Conservation (phyloP, 23 red algal species). For the Pyropia haitanensis region DNA sequence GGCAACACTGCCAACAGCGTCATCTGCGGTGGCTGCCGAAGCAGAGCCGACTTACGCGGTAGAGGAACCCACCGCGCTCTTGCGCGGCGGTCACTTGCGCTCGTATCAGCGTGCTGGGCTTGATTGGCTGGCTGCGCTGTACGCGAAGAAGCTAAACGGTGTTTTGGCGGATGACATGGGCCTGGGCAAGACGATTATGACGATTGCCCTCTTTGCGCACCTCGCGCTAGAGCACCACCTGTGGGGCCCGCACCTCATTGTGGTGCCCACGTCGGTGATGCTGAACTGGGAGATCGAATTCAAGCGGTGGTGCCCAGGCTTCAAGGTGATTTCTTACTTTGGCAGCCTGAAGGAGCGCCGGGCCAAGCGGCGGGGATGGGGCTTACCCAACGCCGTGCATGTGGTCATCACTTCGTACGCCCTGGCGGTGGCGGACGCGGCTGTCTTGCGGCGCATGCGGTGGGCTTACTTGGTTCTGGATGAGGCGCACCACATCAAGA, state of each 20-base stretch:
- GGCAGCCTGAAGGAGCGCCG: slow-evolving; percentile 62
- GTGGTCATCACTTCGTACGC: slow-evolving; percentile 87
- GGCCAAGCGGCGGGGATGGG: slow-evolving; percentile 72
- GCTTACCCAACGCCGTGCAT: slow-evolving; percentile 66
- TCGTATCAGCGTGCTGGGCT: slow-evolving; percentile 75
- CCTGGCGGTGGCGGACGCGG: slow-evolving; percentile 67
- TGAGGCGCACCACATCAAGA: slow-evolving; percentile 98
- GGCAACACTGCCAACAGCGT: background rate
- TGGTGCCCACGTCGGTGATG: slow-evolving; percentile 92
- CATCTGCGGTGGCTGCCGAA: background rate
- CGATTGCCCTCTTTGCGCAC: slow-evolving; percentile 81
- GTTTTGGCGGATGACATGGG: slow-evolving; percentile 99
- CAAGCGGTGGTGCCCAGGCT: slow-evolving; percentile 80
- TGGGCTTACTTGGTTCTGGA: slow-evolving; percentile 96
- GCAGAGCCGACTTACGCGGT: background rate
- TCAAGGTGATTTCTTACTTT: slow-evolving; percentile 83
- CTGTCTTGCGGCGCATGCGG: slow-evolving; percentile 49
- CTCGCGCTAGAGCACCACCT: slow-evolving; percentile 59
- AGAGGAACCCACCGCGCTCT: slow-evolving; percentile 22
- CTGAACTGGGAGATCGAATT: slow-evolving; percentile 97
- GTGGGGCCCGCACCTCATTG: slow-evolving; percentile 84
- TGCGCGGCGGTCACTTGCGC: slow-evolving; percentile 52
- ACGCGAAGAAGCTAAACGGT: slow-evolving; percentile 81
- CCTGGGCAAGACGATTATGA: slow-evolving; percentile 91
- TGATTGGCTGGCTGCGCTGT: slow-evolving; percentile 75